Percentiles rank a stretch among this genome's conserved stretches.
Evolutionary conservation across 768 basidiomycete genomes (phyloP).

Genomic region (Lentinula aciculospora): DNA sequence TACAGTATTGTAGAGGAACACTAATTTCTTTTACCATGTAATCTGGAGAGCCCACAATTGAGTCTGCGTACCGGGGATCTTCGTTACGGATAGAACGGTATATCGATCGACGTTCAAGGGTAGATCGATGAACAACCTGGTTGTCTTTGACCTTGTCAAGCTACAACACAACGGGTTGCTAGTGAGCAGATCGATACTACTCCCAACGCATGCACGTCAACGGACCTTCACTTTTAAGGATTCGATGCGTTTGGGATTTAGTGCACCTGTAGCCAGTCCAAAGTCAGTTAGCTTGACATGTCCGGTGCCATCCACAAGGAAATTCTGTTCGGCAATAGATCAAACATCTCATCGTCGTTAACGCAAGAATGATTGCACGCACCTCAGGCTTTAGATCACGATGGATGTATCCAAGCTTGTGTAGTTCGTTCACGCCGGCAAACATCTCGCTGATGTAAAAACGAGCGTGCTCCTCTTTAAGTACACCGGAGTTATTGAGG

Average conservation of each 20-base stretch:
- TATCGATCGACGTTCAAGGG: conserved; percentile 89
- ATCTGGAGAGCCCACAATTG: conserved; percentile 96
- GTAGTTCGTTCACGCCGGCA: conserved; percentile 85
- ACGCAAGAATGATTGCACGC: conserved; percentile 13
- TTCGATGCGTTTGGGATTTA: conserved; percentile 93
- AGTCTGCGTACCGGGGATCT: conserved; percentile 93
- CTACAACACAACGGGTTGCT: conserved; percentile 28
- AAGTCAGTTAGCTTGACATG: conserved; percentile 99
- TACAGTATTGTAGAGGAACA: too few species aligned
- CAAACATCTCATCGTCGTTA: neutral
- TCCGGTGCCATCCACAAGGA: conserved; percentile 90
- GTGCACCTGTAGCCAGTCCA: conserved; percentile 91
- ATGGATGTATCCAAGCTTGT: conserved; percentile 97
- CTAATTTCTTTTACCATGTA: conserved; percentile 68
- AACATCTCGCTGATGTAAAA: conserved; percentile 99
- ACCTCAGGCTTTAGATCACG: conserved; percentile 98
- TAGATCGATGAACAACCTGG: conserved; percentile 83
- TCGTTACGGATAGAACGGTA: conserved; percentile 89
- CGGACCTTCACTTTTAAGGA: conserved; percentile 90
- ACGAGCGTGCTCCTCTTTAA: conserved; percentile 94
- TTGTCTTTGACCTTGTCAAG: conserved; percentile 96
- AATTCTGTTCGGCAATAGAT: conserved; percentile 56
- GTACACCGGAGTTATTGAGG: conserved; percentile 94
- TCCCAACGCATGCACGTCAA: neutral
- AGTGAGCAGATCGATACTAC: conserved; percentile 2